Percentiles rank a stretch among this genome's conserved stretches.
These are phyloP conservation scores for Trichosporon sp. DNA, from an alignment of 1,284 basidiomycete species.

Conservation along the genomic window DNA sequence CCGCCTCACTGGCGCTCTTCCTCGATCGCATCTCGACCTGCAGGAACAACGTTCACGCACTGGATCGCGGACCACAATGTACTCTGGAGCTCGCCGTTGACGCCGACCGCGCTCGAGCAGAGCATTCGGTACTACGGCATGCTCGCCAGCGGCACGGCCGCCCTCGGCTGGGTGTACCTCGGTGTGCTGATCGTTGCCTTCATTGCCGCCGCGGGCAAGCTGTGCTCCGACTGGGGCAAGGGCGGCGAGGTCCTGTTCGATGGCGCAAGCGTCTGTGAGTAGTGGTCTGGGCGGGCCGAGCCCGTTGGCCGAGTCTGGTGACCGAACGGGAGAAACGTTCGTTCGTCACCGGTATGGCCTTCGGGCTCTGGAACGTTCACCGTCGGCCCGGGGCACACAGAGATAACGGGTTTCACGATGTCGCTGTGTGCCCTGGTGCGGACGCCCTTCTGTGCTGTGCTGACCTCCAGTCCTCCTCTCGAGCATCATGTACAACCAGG, in stretches of 20 bases:
- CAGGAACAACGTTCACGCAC: constrained; percentile 55
- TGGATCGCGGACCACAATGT: constrained; percentile 56
- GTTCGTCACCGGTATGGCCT: too few species aligned
- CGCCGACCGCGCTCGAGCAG: constrained; percentile 44
- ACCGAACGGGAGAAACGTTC: not conserved
- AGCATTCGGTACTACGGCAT: constrained; percentile 51
- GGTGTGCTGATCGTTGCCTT: constrained; percentile 41
- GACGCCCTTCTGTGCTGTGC: not conserved
- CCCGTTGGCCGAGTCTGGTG: not conserved
- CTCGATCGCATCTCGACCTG: not conserved
- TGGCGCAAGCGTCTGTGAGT: constrained; percentile 50
- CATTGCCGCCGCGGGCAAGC: constrained; percentile 40
- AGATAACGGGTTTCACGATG: not conserved
- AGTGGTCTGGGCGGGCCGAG: not conserved
- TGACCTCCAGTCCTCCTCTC: constrained; percentile 44
- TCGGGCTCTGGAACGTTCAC: too few species aligned
- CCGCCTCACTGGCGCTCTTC: not conserved
- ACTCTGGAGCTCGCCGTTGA: constrained; percentile 51
- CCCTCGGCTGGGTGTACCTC: constrained; percentile 49
- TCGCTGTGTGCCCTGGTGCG: not conserved
- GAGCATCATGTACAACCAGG: constrained; percentile 50
- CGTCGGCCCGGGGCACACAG: not conserved
- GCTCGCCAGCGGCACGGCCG: constrained; percentile 37
- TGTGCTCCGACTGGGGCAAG: constrained; percentile 40
- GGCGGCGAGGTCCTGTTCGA: constrained; percentile 54